These are phyloP conservation scores for Anthoceros angustus DNA, from an alignment of 225 moss, liverwort and hornwort species.

Conservation along the genomic window DNA sequence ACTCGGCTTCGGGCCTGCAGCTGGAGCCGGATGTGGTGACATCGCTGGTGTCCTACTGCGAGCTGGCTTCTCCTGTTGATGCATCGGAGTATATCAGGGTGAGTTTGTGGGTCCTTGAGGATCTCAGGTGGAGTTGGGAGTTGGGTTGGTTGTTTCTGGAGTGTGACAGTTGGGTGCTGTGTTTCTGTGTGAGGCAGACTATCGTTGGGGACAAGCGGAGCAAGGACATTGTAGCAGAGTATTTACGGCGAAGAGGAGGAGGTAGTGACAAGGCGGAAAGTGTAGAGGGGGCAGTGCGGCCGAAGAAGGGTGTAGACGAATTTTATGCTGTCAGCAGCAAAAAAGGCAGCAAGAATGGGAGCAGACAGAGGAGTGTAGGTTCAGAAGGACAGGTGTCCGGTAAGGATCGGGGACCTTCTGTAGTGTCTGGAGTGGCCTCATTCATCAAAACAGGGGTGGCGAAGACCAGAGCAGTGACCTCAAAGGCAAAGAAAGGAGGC, in stretches of 20 bases:
- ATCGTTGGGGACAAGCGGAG: slow-evolving; percentile 63
- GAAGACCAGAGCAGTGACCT: slow-evolving; percentile 36
- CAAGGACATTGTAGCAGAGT: slow-evolving; percentile 54
- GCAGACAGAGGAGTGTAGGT: slow-evolving; percentile 11
- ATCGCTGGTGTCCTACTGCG: slow-evolving; percentile 78
- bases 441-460: slow-evolving; percentile 23
- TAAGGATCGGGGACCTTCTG: slow-evolving; percentile 13
- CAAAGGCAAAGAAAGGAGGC: slow-evolving; percentile 56
- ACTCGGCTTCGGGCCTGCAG: slow-evolving; percentile 39
- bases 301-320: slow-evolving; percentile 9
- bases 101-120: slow-evolving; percentile 5
- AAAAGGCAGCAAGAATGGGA: not conserved
- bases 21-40: slow-evolving; percentile 54
- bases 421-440: slow-evolving; percentile 14
- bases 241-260: slow-evolving; percentile 45
- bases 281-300: slow-evolving; percentile 13
- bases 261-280: slow-evolving; percentile 11
- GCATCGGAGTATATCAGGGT: slow-evolving; percentile 72
- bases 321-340: slow-evolving; percentile 1
- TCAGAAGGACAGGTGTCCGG: slow-evolving; percentile 15
- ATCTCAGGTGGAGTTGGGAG: not conserved
- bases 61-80: slow-evolving; percentile 52
- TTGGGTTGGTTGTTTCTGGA: not conserved
- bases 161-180: not conserved
- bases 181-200: slow-evolving; percentile 20